Evolutionary conservation across 1,284 basidiomycete species (phyloP).

Genomic region (Trametes hirsuta): DNA sequence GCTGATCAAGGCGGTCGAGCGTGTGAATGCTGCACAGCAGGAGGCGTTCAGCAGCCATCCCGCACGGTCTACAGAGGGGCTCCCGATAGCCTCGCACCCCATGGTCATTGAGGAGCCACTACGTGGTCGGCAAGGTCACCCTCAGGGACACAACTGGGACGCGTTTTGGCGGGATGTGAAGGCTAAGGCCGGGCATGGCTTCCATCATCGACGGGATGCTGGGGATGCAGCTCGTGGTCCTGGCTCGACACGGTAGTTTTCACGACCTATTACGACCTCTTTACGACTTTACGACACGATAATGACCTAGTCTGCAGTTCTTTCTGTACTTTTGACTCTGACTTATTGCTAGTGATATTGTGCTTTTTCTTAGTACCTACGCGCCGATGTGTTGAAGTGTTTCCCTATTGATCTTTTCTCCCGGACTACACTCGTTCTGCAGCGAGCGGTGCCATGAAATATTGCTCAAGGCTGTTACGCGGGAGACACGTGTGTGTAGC

Average conservation of each 20-base stretch:
- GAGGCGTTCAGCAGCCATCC: constrained; percentile 42
- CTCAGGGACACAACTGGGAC: constrained; percentile 42
- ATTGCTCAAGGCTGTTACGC: too few relatives aligned
- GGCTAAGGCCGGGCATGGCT: constrained; percentile 31
- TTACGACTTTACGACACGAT: constrained; percentile 8
- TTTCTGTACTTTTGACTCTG: constrained; percentile 1
- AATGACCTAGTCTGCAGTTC: neutral
- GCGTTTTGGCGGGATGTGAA: constrained; percentile 45
- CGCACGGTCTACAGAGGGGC: constrained; percentile 11
- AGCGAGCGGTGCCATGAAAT: neutral
- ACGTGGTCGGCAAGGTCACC: constrained; percentile 2
- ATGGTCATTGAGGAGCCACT: neutral
- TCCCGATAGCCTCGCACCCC: constrained; percentile 17
- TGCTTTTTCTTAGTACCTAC: neutral
- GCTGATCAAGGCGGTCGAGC: constrained; percentile 59
- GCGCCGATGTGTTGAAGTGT: neutral
- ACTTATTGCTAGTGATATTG: constrained; percentile 14
- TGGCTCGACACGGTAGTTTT: constrained; percentile 16
- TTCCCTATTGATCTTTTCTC: too few relatives aligned
- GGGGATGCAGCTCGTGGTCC: constrained; percentile 1
- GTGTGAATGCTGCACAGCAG: constrained; percentile 56
- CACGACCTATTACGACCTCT: constrained; percentile 18
- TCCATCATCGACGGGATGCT: constrained; percentile 14
- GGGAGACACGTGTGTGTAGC: too few relatives aligned
- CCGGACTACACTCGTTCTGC: too few relatives aligned